phyloP scores from a whole-genome alignment of 2,329 filamentous ascomycete genomes.

The Aspergillus jensenii region DNA sequence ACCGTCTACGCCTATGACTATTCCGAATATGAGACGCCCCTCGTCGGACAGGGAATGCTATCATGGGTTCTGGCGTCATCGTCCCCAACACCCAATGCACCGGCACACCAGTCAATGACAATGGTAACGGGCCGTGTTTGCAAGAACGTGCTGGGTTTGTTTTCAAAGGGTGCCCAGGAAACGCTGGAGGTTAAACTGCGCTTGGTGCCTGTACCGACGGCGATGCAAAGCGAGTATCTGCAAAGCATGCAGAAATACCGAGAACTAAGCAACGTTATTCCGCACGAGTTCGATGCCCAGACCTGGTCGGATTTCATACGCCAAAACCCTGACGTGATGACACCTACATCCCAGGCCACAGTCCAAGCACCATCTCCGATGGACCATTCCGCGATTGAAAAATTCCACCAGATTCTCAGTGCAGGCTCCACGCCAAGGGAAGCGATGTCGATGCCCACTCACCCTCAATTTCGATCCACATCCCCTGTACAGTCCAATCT shows the following conservation, averaged over 20 bases:
- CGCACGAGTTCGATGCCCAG: slow-evolving; percentile 64
- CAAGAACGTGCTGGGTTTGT: slow-evolving; percentile 79
- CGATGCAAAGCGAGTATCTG: slow-evolving; percentile 60
- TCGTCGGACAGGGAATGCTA: slow-evolving; percentile 94
- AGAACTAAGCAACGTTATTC: slow-evolving; percentile 57
- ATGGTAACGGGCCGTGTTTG: slow-evolving; percentile 84
- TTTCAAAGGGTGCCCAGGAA: slow-evolving; percentile 76
- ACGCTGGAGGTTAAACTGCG: slow-evolving; percentile 92
- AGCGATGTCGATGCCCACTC: slow-evolving; percentile 29
- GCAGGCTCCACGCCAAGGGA: slow-evolving; percentile 46
- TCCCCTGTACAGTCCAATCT: slow-evolving; percentile 40
- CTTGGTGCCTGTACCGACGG: slow-evolving; percentile 72
- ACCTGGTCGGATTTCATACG: slow-evolving; percentile 80
- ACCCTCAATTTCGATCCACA: slow-evolving; percentile 34
- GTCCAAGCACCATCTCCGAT: slow-evolving; percentile 35
- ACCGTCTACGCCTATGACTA: slow-evolving; percentile 98
- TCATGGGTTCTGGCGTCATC: slow-evolving; percentile 73
- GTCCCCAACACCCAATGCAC: slow-evolving; percentile 55
- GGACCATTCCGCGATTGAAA: slow-evolving; percentile 44
- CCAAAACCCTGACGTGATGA: slow-evolving; percentile 58
- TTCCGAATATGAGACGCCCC: slow-evolving; percentile 87
- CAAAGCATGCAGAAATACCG: slow-evolving; percentile 62
- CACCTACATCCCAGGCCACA: slow-evolving; percentile 24
- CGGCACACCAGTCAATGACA: slow-evolving; percentile 62
- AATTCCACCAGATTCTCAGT: slow-evolving; percentile 45